Conservation (phyloP, 73 alveolate genomes). For the Blepharisma japonicum region DNA sequence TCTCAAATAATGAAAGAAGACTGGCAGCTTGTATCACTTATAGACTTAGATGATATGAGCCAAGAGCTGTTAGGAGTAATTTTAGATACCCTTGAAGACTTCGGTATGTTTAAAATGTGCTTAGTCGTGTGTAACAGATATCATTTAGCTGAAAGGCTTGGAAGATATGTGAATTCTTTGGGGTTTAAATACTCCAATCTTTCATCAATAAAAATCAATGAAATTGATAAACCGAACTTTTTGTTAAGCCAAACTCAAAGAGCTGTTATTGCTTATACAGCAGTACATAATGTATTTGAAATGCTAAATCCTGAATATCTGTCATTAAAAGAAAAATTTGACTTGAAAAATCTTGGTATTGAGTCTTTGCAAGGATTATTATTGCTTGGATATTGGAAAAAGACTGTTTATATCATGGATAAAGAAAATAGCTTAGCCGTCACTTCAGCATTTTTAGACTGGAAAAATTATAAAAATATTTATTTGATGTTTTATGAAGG, state of each 20-base stretch:
- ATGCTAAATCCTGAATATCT: conserved; percentile 71
- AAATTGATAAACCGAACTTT: neutral
- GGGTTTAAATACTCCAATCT: conserved; percentile 74
- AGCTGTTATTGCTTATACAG: conserved; percentile 79
- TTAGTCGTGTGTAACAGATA: conserved; percentile 86
- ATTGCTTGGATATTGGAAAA: conserved; percentile 50
- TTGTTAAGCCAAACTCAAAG: conserved; percentile 24
- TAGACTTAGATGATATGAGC: conserved; percentile 77
- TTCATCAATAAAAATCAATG: conserved; percentile 14
- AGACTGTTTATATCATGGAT: conserved; percentile 39
- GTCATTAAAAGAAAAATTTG: conserved; percentile 39
- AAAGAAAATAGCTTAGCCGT: conserved; percentile 32
- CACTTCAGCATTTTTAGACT: conserved; percentile 37
- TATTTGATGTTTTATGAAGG: conserved; percentile 2
- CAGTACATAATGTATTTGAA: conserved; percentile 77
- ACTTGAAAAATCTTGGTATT: conserved; percentile 15
- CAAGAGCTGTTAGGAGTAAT: conserved; percentile 63
- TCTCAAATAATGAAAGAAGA: conserved; percentile 32
- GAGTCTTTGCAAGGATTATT: conserved; percentile 26
- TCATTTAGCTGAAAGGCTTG: conserved; percentile 68
- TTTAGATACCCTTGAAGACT: conserved; percentile 77
- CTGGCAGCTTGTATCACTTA: conserved; percentile 52
- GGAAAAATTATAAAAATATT: conserved; percentile 16
- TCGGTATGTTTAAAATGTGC: conserved; percentile 72
- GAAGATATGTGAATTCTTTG: conserved; percentile 66